Evolutionary conservation across 1,284 basidiomycete species (phyloP).

Genomic region (Coniferiporia sulphurascens): DNA sequence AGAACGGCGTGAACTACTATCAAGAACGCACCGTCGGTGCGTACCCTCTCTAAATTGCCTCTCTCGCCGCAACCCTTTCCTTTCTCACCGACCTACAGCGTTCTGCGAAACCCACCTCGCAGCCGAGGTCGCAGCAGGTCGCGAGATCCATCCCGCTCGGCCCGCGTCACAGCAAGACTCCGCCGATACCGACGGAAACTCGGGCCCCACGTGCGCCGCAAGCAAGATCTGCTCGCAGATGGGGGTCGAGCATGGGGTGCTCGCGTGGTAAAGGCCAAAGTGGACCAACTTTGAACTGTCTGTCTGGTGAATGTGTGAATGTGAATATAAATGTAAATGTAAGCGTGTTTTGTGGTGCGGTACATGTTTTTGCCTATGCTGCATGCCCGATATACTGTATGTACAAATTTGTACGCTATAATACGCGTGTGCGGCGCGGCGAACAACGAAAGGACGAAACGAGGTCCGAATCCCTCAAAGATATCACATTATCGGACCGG

Average conservation of each 20-base stretch:
- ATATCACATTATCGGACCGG: too few relatives aligned
- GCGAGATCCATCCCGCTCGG: constrained; percentile 24
- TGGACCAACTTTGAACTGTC: background rate
- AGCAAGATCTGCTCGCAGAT: constrained; percentile 11
- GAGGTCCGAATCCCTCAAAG: too few relatives aligned
- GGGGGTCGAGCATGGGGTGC: background rate
- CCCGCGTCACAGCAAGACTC: constrained; percentile 14
- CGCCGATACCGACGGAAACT: background rate
- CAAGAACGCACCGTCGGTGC: constrained; percentile 21
- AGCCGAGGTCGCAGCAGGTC: constrained; percentile 21
- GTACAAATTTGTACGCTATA: too few relatives aligned
- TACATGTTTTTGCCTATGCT: background rate
- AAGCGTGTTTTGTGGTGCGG: background rate
- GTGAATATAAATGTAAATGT: background rate
- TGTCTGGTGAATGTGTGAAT: too few relatives aligned
- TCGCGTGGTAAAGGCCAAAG: constrained; percentile 4
- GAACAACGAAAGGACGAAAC: too few relatives aligned
- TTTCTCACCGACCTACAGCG: background rate
- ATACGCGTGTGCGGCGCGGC: too few relatives aligned
- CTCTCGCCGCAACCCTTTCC: background rate
- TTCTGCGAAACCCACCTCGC: constrained; percentile 20
- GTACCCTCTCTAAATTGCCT: background rate
- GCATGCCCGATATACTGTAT: too few relatives aligned
- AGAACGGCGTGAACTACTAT: constrained; percentile 25
- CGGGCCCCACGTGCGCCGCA: constrained; percentile 5